These are phyloP conservation scores for Graphiopsis chlorocephala DNA, from an alignment of 2,329 filamentous ascomycete genomes.

Conservation along the genomic window DNA sequence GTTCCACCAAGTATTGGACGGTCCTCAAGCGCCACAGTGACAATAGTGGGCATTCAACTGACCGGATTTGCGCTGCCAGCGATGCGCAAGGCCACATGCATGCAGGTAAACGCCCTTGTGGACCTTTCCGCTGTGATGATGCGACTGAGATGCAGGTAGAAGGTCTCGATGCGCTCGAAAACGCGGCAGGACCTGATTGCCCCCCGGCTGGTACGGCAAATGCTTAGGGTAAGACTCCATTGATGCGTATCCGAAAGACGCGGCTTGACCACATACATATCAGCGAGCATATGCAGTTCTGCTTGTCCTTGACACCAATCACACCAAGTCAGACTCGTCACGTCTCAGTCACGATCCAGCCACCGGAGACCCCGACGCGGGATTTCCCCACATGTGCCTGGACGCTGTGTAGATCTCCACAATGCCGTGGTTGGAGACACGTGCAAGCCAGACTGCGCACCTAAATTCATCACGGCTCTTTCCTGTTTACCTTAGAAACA, in stretches of 20 bases:
- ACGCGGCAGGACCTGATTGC: not conserved
- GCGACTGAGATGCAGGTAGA: not conserved
- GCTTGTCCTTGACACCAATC: not conserved
- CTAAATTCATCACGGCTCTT: not conserved
- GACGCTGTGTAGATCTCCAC: not conserved
- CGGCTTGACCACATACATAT: not conserved
- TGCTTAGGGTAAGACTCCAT: not conserved
- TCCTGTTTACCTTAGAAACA: not conserved
- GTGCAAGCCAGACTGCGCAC: not conserved
- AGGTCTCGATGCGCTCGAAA: too few species aligned
- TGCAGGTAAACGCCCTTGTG: not conserved
- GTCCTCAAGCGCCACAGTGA: not conserved
- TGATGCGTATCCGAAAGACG: not conserved
- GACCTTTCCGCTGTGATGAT: not conserved
- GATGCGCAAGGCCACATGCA: not conserved
- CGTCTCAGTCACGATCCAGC: not conserved
- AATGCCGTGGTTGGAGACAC: too few species aligned
- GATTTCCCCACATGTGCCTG: not conserved
- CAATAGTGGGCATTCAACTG: not conserved
- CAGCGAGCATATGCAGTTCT: not conserved
- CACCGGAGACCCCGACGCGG: not conserved
- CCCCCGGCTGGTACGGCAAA: not conserved
- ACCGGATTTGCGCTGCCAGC: not conserved
- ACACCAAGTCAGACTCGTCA: not conserved
- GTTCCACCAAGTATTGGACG: not conserved